These are phyloP conservation scores for Ogataea salicorniae DNA, from an alignment of 805 yeast genomes.

Conservation along the genomic window DNA sequence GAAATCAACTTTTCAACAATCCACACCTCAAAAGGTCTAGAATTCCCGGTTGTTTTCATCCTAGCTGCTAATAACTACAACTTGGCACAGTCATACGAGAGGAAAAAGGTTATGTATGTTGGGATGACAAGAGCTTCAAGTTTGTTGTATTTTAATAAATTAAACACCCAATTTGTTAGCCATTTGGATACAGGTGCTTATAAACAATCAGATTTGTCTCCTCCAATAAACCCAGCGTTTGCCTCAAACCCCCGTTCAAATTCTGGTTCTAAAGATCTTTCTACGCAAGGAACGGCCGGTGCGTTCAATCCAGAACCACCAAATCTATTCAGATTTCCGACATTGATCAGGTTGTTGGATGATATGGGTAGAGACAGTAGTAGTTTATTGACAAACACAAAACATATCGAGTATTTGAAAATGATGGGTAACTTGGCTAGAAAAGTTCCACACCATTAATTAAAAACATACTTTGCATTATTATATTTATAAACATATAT, in stretches of 20 bases:
- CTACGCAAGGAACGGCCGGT: too few species aligned
- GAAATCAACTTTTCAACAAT: conserved; percentile 58
- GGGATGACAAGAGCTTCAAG: conserved; percentile 61
- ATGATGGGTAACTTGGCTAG: conserved; percentile 1
- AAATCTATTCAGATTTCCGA: conserved; percentile 6
- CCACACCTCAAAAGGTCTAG: conserved; percentile 71
- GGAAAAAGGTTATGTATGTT: conserved; percentile 50
- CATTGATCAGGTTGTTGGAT: conserved; percentile 5
- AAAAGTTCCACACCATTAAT: conserved; percentile 7
- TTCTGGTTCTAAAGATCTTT: too few species aligned
- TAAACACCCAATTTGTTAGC: conserved; percentile 15
- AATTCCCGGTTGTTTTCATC: conserved; percentile 64
- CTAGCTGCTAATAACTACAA: conserved; percentile 22
- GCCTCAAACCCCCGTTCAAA: neutral
- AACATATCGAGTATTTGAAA: neutral
- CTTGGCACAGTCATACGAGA: conserved; percentile 18
- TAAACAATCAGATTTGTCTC: neutral
- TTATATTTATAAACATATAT: neutral
- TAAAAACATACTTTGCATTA: too few species aligned
- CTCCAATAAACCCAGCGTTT: neutral
- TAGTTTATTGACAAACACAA: neutral
- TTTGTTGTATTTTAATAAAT: conserved; percentile 35
- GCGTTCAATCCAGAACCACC: conserved; percentile 5
- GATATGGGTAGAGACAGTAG: conserved; percentile 15
- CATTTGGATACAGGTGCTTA: conserved; percentile 14